Evolutionary conservation across 73 alveolate genomes (phyloP).

Genomic region (Breviolum minutum): DNA sequence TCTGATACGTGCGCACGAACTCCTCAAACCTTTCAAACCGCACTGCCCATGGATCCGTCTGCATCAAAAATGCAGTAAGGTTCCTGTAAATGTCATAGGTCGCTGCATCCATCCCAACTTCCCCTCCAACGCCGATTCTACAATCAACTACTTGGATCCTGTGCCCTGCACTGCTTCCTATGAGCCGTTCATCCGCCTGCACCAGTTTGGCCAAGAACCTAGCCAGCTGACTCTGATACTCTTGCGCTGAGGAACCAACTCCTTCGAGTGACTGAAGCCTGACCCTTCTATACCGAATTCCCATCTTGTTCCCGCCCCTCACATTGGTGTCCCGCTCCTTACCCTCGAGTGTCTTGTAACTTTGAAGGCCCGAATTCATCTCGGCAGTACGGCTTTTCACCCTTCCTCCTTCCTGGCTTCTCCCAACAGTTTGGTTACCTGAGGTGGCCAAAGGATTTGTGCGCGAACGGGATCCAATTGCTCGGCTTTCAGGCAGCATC

Average conservation of each 20-base stretch:
- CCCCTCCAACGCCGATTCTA: background rate
- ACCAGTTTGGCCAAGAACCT: constrained; percentile 26
- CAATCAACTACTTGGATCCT: constrained; percentile 28
- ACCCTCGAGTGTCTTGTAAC: background rate
- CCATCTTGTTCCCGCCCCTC: background rate
- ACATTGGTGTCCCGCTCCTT: background rate
- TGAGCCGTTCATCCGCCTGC: constrained; percentile 3
- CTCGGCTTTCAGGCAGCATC: too few relatives aligned
- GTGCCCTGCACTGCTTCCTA: background rate
- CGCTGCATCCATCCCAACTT: background rate
- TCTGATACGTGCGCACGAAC: background rate
- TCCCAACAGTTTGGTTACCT: too few relatives aligned
- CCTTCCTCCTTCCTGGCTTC: too few relatives aligned
- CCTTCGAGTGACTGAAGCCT: background rate
- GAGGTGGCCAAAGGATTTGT: too few relatives aligned
- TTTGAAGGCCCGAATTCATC: too few relatives aligned
- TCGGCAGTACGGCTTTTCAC: too few relatives aligned
- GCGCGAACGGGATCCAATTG: too few relatives aligned
- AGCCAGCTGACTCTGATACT: background rate
- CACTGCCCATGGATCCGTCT: background rate
- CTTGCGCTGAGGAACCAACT: background rate
- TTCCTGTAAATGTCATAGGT: background rate
- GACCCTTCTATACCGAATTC: background rate
- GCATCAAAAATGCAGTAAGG: background rate
- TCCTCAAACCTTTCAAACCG: background rate